phyloP scores from a whole-genome alignment of 169 alveolate genomes.

The Plasmodium knowlesi region DNA sequence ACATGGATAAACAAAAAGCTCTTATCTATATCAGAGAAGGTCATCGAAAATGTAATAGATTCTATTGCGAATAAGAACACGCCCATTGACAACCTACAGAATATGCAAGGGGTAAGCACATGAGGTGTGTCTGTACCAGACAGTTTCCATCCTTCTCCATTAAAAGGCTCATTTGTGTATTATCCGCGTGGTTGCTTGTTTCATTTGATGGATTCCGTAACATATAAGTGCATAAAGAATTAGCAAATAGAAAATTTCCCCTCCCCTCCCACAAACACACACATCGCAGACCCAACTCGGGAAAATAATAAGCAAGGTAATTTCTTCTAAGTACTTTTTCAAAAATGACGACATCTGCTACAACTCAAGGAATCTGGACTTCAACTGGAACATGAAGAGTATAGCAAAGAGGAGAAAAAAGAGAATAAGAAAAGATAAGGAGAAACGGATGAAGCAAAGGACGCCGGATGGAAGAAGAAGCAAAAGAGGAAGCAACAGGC shows the following conservation, averaged over 20 bases:
- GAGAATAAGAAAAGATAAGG: neutral
- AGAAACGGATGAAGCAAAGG: neutral
- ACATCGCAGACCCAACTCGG: slow-evolving; percentile 58
- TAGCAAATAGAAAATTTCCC: too few relatives aligned
- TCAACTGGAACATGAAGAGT: slow-evolving; percentile 29
- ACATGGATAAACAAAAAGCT: slow-evolving; percentile 76
- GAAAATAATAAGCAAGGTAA: slow-evolving; percentile 71
- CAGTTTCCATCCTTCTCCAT: neutral
- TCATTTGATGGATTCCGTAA: neutral
- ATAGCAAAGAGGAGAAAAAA: neutral
- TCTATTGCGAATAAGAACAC: slow-evolving; percentile 56
- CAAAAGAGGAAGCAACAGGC: neutral
- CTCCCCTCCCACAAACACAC: neutral
- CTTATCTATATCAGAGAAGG: slow-evolving; percentile 66
- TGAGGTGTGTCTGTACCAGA: neutral
- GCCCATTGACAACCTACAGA: slow-evolving; percentile 61
- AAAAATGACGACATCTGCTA: slow-evolving; percentile 73
- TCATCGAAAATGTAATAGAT: slow-evolving; percentile 74
- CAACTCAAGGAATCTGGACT: slow-evolving; percentile 41
- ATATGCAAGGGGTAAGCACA: slow-evolving; percentile 61
- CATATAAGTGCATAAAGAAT: too few relatives aligned
- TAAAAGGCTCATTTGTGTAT: neutral
- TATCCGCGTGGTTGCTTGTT: neutral
- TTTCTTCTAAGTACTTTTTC: slow-evolving; percentile 68
- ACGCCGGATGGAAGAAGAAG: neutral